These are phyloP conservation scores for Tephrocybe sp. DNA, from an alignment of 768 basidiomycete genomes.

Conservation along the genomic window DNA sequence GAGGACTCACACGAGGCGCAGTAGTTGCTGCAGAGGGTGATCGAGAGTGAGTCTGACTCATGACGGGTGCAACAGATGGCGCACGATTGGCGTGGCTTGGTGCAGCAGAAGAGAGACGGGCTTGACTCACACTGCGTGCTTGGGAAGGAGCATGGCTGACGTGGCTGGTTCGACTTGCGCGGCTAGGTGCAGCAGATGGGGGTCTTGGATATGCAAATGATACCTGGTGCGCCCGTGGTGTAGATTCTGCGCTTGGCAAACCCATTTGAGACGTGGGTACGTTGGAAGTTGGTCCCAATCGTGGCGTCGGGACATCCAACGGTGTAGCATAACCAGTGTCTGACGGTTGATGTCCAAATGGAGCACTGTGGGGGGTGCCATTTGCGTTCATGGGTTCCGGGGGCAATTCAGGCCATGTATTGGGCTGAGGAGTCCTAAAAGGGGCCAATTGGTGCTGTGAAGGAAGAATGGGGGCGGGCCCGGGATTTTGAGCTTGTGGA, in stretches of 20 bases:
- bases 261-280: neutral
- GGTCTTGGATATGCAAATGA: neutral
- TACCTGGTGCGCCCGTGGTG: neutral
- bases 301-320: neutral
- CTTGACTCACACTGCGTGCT: neutral
- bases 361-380: no score
- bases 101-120: neutral
- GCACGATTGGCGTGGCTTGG: neutral
- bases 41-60: neutral
- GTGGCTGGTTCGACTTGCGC: neutral
- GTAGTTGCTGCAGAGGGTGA: neutral
- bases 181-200: constrained; percentile 4
- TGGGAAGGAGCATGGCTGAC: no score
- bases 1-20: neutral
- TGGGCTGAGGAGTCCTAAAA: no score
- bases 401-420: no score
- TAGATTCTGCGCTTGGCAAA: no score
- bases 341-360: no score
- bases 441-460: no score
- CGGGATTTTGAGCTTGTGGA: neutral
- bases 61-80: neutral
- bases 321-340: no score
- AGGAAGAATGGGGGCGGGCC: neutral
- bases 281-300: neutral
- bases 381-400: no score